Percentiles rank a stretch among this genome's conserved stretches.
phyloP scores from a whole-genome alignment of 2,329 filamentous ascomycete genomes.

The Tolypocladium tropicale region DNA sequence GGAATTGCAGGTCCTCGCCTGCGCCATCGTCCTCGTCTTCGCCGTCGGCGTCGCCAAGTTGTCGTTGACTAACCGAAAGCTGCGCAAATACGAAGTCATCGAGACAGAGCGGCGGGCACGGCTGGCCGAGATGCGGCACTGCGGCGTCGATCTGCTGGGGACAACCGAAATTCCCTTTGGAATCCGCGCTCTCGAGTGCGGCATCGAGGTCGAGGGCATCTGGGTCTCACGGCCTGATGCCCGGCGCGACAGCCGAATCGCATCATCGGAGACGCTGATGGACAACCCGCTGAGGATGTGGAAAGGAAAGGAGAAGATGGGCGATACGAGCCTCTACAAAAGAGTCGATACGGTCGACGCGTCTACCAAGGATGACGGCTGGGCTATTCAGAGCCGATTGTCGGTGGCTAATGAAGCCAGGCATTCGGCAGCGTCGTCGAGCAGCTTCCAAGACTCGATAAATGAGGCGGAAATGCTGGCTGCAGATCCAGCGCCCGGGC shows the following conservation, averaged over 20 bases:
- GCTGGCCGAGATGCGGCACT: slow-evolving; percentile 42
- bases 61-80: slow-evolving; percentile 44
- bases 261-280: slow-evolving; percentile 14
- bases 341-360: neutral
- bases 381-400: neutral
- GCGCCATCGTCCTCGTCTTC: slow-evolving; percentile 62
- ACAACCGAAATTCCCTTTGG: slow-evolving; percentile 69
- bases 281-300: slow-evolving; percentile 5
- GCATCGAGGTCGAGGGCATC: slow-evolving; percentile 76
- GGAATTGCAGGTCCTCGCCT: slow-evolving; percentile 53
- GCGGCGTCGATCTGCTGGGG: slow-evolving; percentile 31
- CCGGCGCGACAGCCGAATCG: slow-evolving; percentile 16
- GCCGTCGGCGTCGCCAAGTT: slow-evolving; percentile 58
- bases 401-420: neutral
- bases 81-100: slow-evolving; percentile 49
- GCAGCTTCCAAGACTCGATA: neutral
- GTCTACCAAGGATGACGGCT: neutral
- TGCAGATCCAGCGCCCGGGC: neutral
- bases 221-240: slow-evolving; percentile 53
- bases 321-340: neutral
- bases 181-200: slow-evolving; percentile 72
- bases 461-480: neutral
- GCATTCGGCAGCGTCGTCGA: neutral
- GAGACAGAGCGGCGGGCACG: slow-evolving; percentile 55
- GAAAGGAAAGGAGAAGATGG: slow-evolving; percentile 12